Evolutionary conservation across 2,329 filamentous ascomycete genomes (phyloP).

Genomic region (Juglanconis sp.): DNA sequence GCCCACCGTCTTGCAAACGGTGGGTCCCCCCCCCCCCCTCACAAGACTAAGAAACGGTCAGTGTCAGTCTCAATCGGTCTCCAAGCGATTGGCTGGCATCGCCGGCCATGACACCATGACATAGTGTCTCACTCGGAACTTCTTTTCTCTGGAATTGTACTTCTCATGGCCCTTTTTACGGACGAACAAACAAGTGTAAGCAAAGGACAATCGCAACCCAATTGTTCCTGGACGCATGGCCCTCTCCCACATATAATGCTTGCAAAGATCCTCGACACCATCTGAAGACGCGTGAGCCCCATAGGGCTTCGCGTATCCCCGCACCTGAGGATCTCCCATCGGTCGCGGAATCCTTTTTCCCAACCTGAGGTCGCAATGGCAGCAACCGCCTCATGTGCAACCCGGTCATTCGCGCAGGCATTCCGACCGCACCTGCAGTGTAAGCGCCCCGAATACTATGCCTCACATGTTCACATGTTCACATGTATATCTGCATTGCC

Average conservation of each 20-base stretch:
- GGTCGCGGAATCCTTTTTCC: background rate
- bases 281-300: constrained; percentile 13
- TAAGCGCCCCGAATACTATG: constrained; percentile 9
- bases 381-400: constrained; percentile 11
- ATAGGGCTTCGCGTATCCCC: constrained; percentile 11
- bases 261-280: background rate
- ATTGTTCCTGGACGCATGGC: background rate
- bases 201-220: background rate
- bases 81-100: constrained; percentile 14
- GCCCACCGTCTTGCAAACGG: background rate
- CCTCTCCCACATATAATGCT: constrained; percentile 5
- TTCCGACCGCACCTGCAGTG: constrained; percentile 18
- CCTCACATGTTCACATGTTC: background rate
- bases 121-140: constrained; percentile 8
- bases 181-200: background rate
- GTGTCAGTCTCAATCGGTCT: background rate
- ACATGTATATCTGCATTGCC: background rate
- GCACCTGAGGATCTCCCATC: constrained; percentile 5
- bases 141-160: background rate
- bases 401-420: constrained; percentile 16
- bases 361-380: constrained; percentile 16
- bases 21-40: background rate
- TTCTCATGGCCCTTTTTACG: background rate
- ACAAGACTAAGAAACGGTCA: background rate
- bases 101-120: constrained; percentile 13